These are phyloP conservation scores for Ophiostoma sp. DNA, from an alignment of 2,329 filamentous ascomycete species.

Conservation along the genomic window DNA sequence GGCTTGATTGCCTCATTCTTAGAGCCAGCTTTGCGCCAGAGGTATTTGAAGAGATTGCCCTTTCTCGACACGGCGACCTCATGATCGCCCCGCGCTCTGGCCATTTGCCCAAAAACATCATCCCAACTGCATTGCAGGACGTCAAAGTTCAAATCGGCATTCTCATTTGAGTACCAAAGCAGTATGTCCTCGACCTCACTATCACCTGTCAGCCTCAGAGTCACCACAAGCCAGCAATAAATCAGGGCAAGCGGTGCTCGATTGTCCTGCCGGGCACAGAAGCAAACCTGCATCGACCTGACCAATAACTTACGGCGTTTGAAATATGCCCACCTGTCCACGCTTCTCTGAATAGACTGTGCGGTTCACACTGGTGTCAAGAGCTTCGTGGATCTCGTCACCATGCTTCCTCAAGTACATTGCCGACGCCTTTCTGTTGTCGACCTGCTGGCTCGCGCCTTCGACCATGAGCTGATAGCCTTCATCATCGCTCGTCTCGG, in stretches of 20 bases:
- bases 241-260: not conserved
- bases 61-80: constrained; percentile 10
- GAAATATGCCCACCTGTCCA: constrained; percentile 8
- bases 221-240: not conserved
- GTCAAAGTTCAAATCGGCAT: constrained; percentile 15
- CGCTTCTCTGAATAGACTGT: constrained; percentile 15
- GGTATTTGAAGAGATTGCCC: constrained; percentile 17
- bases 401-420: constrained; percentile 16
- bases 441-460: not conserved
- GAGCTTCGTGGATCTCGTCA: constrained; percentile 20
- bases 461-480: constrained; percentile 10
- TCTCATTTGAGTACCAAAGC: constrained; percentile 1
- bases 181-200: not conserved
- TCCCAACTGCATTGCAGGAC: constrained; percentile 21
- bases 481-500: constrained; percentile 20
- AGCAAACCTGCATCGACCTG: not conserved
- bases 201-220: not conserved
- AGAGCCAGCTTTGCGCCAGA: constrained; percentile 22
- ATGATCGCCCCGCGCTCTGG: constrained; percentile 18
- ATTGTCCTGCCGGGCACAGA: not conserved
- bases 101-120: constrained; percentile 21
- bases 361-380: constrained; percentile 15
- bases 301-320: constrained; percentile 4
- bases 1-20: constrained; percentile 19
- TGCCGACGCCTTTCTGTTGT: constrained; percentile 17